Base-by-base conservation (phyloP, 345 rosid genomes). In the Punica granatum region DNA sequence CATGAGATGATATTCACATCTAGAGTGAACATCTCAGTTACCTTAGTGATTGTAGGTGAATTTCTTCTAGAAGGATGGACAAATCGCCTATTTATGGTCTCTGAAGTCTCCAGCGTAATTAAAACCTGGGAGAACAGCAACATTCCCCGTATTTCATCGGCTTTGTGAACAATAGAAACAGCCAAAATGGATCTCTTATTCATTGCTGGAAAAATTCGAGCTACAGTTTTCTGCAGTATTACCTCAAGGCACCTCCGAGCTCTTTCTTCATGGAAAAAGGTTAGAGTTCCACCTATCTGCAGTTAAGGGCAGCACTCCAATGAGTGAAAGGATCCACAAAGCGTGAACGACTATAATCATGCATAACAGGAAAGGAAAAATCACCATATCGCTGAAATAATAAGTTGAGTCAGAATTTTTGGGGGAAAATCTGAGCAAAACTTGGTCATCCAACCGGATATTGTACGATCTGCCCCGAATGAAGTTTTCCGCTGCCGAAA, bases 231-330 rank as follows among this genome's bases (percentile, higher is more conserved):
- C 8, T 30, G 46, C 15, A 53, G 35, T 34, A 67, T 77, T 78
- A 94, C 99, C 95, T 94, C 98, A 39, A 94, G 93, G 83, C 96
- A 92, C 81, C 98, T 88, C 79, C 88, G 83, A 30, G 88, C 77
- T 70, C 95, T 87, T 75, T 81, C 94, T 81, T 87, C 96, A 63
- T 88, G 96, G 75, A 94, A 94, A 79, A 94, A 89, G 2, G 92
- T 94, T 58, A 94, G 89, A 76, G 99, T 94, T 69, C 98, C 97
- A 59, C 99, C 99, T 37, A 94, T 94, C 99, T 94, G 85, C 60
- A 36, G 70, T 76, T 15, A 42, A 21, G 64, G 65, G 66, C 7
- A 34, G 73, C 69, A 41, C 67, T 28, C 65, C 31, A 42, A 60
- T 75, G 75, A 72, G 61, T 19, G 60, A 63, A 37, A 70, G 26